A percentile compares a stretch with the other conserved stretches of the same genome.
Evolutionary conservation across 257 asterid genomes (phyloP).

Genomic region (Solanum virginianum): DNA sequence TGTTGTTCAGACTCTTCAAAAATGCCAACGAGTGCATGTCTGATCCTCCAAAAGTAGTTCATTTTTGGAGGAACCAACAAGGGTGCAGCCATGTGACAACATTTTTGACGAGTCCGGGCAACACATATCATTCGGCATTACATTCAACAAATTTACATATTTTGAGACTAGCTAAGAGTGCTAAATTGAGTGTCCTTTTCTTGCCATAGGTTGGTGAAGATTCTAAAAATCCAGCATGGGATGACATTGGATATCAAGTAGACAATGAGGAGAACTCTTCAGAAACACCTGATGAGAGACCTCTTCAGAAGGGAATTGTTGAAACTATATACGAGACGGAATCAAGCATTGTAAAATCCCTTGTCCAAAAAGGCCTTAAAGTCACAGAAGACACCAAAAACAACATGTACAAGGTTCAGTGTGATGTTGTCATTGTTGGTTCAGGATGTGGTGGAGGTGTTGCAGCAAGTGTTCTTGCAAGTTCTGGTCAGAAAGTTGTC

Average conservation of each 20-base stretch:
- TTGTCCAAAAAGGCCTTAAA: constrained; percentile 36
- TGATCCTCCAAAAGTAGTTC: not conserved
- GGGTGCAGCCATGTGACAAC: not conserved
- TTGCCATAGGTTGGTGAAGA: constrained; percentile 46
- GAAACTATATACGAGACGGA: constrained; percentile 43
- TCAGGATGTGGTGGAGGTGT: constrained; percentile 93
- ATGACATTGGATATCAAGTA: constrained; percentile 59
- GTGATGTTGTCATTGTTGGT: constrained; percentile 75
- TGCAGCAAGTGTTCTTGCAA: constrained; percentile 66
- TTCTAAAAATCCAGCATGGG: constrained; percentile 53
- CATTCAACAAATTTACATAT: not conserved
- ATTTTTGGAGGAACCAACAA: not conserved
- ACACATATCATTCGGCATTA: not conserved
- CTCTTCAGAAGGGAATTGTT: constrained; percentile 58
- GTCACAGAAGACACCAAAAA: constrained; percentile 16
- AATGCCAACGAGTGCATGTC: not conserved
- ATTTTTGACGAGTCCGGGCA: not conserved
- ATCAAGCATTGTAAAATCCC: constrained; percentile 23
- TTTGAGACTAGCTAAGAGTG: not conserved
- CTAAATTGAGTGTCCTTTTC: not conserved
- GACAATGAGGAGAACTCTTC: constrained; percentile 16
- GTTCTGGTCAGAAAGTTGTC: constrained; percentile 58
- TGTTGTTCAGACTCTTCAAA: not conserved
- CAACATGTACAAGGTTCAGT: constrained; percentile 27
- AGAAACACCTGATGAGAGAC: constrained; percentile 17